phyloP scores from a whole-genome alignment of 177 flowering plant species.

The Vitis hybrid region DNA sequence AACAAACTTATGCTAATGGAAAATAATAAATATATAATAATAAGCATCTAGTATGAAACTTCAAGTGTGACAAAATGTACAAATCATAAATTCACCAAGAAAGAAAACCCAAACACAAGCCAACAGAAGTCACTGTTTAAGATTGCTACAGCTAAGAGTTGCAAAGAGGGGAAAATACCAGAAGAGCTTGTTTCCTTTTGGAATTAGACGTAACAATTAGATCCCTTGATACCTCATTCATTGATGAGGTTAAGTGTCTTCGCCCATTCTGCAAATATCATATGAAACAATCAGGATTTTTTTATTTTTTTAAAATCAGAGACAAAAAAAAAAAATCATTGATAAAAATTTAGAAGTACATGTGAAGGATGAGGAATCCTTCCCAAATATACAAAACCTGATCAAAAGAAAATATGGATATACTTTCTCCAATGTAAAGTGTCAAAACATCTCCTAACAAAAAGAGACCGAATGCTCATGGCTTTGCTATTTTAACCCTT shows the following conservation, averaged over 20 bases:
- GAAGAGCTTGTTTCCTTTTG: constrained; percentile 86
- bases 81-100: background rate
- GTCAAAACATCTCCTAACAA: too few species aligned
- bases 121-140: background rate
- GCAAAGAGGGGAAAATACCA: constrained; percentile 49
- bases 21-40: too few species aligned
- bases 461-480: too few species aligned
- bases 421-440: too few species aligned
- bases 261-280: constrained; percentile 83
- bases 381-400: too few species aligned
- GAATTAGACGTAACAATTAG: constrained; percentile 80
- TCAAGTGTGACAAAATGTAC: too few species aligned
- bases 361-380: too few species aligned
- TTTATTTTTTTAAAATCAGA: background rate
- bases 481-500: too few species aligned
- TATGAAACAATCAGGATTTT: background rate
- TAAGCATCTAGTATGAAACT: too few species aligned
- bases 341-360: too few species aligned
- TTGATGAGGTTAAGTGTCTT: constrained; percentile 79
- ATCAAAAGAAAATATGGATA: too few species aligned
- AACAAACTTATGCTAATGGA: too few species aligned
- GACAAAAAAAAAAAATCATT: background rate
- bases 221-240: constrained; percentile 95
- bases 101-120: background rate
- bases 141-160: background rate